Evolutionary conservation across 805 yeast species (phyloP).

Genomic region (Teunomyces lycoperdinae): DNA sequence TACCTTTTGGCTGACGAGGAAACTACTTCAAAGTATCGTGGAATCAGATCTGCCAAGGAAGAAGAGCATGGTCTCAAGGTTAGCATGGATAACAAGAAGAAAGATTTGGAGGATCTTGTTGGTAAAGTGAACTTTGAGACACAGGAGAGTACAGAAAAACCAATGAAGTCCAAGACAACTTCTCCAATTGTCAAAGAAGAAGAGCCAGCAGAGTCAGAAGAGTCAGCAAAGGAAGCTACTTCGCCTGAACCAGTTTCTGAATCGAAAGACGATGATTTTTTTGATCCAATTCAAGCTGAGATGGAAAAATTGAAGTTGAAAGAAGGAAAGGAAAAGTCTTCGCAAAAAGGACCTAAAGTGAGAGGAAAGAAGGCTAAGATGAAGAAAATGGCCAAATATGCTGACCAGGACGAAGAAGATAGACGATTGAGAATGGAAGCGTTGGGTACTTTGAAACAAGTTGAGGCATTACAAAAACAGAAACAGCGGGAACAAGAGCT

Average conservation of each 20-base stretch:
- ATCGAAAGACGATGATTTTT: conserved; percentile 9
- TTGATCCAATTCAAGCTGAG: conserved; percentile 11
- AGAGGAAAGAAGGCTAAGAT: conserved; percentile 85
- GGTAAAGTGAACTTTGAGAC: conserved; percentile 1
- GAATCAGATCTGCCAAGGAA: conserved; percentile 28
- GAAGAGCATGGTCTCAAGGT: conserved; percentile 38
- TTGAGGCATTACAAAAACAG: conserved; percentile 26
- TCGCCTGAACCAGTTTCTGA: conserved; percentile 4
- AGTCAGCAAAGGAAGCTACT: neutral
- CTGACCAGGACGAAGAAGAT: conserved; percentile 91
- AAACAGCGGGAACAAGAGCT: conserved; percentile 17
- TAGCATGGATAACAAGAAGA: conserved; percentile 34
- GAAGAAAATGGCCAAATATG: conserved; percentile 84
- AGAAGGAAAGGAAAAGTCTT: conserved; percentile 5
- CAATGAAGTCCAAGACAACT: neutral
- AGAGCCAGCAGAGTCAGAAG: neutral
- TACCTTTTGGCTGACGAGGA: conserved; percentile 69
- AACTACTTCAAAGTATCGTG: conserved; percentile 33
- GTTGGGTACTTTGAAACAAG: conserved; percentile 76
- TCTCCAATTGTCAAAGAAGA: neutral
- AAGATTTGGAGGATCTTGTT: conserved; percentile 28
- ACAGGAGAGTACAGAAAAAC: neutral
- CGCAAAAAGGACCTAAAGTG: conserved; percentile 33
- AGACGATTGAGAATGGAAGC: conserved; percentile 70
- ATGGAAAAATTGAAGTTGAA: conserved; percentile 9